Evolutionary conservation across 306 rosid species (phyloP), one percentile per base, ranked within the genome.

Genomic region (Trifolium pratense): DNA sequence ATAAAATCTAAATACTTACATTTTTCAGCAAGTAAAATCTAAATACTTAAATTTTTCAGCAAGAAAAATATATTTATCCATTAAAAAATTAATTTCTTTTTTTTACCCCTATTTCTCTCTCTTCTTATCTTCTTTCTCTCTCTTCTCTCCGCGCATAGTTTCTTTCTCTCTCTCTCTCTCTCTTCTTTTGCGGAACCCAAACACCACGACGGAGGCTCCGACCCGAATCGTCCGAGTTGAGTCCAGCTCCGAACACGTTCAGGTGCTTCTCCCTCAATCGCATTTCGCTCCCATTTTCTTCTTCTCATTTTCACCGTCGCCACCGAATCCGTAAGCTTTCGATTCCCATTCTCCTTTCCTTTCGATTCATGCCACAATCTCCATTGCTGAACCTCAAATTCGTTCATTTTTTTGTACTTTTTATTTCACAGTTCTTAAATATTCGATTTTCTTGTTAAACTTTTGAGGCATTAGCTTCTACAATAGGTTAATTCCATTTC

Each of bases 311-410:
- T 36, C 56, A 16, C 67, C 70, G 49, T 81, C 76, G 52, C 56
- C 77, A 66, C 63, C 46, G 68, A 84, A 80, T 89, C 89, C 76
- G 88, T 85, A 84, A 84, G 88, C 81, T 40, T 70, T 63, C 61
- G 66, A 72, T 81, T 65, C 79, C 74, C 59, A 9, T 80, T 80
- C 68, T 49, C 7, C 73, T 69, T 51, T 73, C 62, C 86, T 45
- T 83, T 86, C 81, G 81, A 79, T 85, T 82, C 71, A 71, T 63
- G 61, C 20, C 53, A 48, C 68, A 75, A 60, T 63, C 57, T 20
- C 71, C 55, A 55, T 62, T 45, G 70, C 8, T 57, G 61, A 58
- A 78, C 77, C 78, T 64, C 64, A 68, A 18, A 20, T 52, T 65
- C 59, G 4, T 63, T 81, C 40, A 45, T 61, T 70, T 78, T 73